These are phyloP conservation scores for Fragaria iinumae DNA, from an alignment of 306 rosid genomes.

Conservation along the genomic window DNA sequence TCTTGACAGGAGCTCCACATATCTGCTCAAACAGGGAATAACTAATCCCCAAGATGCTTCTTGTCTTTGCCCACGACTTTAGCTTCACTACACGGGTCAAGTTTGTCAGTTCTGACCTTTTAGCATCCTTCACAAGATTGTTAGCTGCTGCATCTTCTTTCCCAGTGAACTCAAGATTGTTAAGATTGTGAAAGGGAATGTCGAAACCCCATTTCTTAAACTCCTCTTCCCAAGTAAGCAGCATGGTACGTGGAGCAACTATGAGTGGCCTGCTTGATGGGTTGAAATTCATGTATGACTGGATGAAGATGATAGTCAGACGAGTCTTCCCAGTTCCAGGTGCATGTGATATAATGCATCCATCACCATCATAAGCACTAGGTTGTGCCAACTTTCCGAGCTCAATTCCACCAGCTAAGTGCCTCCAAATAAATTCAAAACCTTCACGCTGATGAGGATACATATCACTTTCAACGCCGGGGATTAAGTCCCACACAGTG, in stretches of 20 bases:
- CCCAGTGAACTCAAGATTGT: constrained; percentile 34
- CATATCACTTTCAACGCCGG: constrained; percentile 42
- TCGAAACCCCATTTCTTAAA: constrained; percentile 55
- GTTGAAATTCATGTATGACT: constrained; percentile 39
- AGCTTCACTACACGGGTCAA: constrained; percentile 40
- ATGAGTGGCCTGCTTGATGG: constrained; percentile 54
- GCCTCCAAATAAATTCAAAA: constrained; percentile 69
- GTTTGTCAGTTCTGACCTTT: background rate
- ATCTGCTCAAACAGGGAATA: constrained; percentile 48
- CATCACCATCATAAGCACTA: constrained; percentile 36
- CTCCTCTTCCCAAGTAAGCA: constrained; percentile 80
- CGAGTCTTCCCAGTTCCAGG: constrained; percentile 86
- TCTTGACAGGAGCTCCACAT: constrained; percentile 9
- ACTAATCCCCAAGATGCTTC: constrained; percentile 58
- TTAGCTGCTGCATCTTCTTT: constrained; percentile 33
- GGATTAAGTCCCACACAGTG: constrained; percentile 70
- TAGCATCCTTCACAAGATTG: constrained; percentile 8
- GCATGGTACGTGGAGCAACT: constrained; percentile 64
- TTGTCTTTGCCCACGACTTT: constrained; percentile 45
- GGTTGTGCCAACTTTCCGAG: constrained; percentile 32
- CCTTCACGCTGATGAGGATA: constrained; percentile 65
- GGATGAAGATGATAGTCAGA: constrained; percentile 56
- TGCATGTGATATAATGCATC: constrained; percentile 79
- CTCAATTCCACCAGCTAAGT: constrained; percentile 56
- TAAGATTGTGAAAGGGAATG: constrained; percentile 65